Conservation (phyloP, 2,329 filamentous ascomycete species). For the Calcarisporium arbuscula region DNA sequence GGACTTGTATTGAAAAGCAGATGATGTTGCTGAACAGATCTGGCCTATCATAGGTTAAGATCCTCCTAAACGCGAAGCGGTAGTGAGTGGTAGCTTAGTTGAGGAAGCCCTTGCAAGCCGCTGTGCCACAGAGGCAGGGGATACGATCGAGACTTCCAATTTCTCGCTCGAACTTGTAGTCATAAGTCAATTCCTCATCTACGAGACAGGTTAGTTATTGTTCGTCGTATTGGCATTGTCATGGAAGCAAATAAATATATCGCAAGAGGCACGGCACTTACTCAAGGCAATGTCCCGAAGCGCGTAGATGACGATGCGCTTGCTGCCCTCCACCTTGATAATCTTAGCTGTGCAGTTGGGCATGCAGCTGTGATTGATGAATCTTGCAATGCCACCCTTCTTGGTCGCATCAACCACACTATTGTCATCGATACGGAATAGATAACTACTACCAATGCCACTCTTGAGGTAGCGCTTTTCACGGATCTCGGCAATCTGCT, state of each 20-base stretch:
- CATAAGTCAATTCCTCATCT: slow-evolving; percentile 99
- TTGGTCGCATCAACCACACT: slow-evolving; percentile 98
- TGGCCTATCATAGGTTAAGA: no score
- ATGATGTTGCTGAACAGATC: no score
- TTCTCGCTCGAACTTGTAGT: slow-evolving; percentile 99
- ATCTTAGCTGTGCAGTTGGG: slow-evolving; percentile 99
- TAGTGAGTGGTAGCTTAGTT: no score
- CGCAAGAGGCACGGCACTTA: slow-evolving; percentile 45
- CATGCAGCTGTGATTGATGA: slow-evolving; percentile 98
- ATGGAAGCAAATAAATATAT: not conserved
- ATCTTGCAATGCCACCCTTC: slow-evolving; percentile 93
- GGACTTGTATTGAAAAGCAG: no score
- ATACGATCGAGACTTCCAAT: slow-evolving; percentile 92
- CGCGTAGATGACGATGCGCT: slow-evolving; percentile 98
- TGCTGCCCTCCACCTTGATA: slow-evolving; percentile 96
- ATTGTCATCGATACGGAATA: slow-evolving; percentile 97
- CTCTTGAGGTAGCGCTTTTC: slow-evolving; percentile 91
- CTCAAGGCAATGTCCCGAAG: slow-evolving; percentile 90
- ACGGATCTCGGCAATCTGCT: slow-evolving; percentile 94
- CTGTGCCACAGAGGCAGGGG: slow-evolving; percentile 91
- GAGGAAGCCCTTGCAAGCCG: slow-evolving; percentile 97
- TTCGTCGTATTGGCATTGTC: slow-evolving; percentile 1
- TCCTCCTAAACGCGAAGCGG: no score
- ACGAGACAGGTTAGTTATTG: slow-evolving; percentile 19
- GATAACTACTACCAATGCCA: slow-evolving; percentile 92